phyloP scores from a whole-genome alignment of 495 filamentous ascomycete genomes.

The Hypoxylon trugodes region DNA sequence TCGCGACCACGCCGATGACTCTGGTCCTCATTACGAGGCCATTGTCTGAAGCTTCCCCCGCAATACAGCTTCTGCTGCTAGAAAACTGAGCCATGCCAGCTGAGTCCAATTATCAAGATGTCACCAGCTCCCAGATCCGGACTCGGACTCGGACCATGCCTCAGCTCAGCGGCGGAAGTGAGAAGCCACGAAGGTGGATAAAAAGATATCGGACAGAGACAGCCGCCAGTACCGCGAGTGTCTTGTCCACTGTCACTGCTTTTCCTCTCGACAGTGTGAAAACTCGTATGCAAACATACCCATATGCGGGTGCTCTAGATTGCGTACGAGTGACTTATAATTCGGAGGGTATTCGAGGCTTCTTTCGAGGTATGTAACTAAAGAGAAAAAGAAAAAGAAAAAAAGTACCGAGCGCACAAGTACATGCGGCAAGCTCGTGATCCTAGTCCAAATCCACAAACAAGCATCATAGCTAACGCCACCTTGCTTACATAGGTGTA shows the following conservation, averaged over 20 bases:
- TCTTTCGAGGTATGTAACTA: slow-evolving; percentile 72
- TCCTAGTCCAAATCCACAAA: neutral
- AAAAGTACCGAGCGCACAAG: slow-evolving; percentile 5
- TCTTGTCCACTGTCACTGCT: slow-evolving; percentile 75
- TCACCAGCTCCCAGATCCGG: slow-evolving; percentile 47
- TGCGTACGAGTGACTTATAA: slow-evolving; percentile 77
- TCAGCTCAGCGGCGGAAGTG: slow-evolving; percentile 49
- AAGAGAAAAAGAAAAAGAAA: too few relatives aligned
- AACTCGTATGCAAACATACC: slow-evolving; percentile 86
- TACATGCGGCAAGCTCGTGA: neutral
- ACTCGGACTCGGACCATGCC: slow-evolving; percentile 57
- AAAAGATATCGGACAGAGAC: slow-evolving; percentile 84
- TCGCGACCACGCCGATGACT: slow-evolving; percentile 69
- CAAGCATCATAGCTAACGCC: slow-evolving; percentile 41
- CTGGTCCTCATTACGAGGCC: slow-evolving; percentile 54
- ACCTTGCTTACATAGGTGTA: slow-evolving; percentile 61
- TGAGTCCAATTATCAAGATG: slow-evolving; percentile 54
- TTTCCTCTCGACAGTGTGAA: slow-evolving; percentile 88
- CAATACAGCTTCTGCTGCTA: slow-evolving; percentile 45
- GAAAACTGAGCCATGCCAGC: slow-evolving; percentile 58
- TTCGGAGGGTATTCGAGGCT: slow-evolving; percentile 75
- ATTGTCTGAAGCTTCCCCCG: slow-evolving; percentile 56
- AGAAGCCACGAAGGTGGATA: slow-evolving; percentile 66
- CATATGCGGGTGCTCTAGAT: slow-evolving; percentile 71
- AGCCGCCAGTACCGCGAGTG: slow-evolving; percentile 75